Evolutionary conservation across 495 filamentous ascomycete species (phyloP).

Genomic region (Jackrogersella multiformis): DNA sequence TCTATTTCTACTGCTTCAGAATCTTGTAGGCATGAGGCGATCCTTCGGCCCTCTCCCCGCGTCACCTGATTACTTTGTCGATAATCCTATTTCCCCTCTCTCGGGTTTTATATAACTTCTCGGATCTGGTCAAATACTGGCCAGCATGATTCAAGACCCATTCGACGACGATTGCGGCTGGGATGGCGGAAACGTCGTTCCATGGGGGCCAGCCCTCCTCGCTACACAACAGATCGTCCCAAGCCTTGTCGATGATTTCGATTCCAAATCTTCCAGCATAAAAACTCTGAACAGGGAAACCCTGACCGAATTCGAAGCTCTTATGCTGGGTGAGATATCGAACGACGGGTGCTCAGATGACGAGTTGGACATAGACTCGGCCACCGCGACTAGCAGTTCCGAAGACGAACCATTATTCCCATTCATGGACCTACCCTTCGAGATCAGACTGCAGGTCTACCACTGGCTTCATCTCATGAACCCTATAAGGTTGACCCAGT

Average conservation of each 20-base stretch:
- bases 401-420: conserved; percentile 13
- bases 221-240: background rate
- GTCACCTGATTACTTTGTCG: background rate
- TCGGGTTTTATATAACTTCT: background rate
- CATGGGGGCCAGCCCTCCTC: conserved; percentile 10
- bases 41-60: background rate
- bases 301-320: conserved; percentile 42
- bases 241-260: background rate
- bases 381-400: conserved; percentile 42
- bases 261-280: background rate
- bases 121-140: background rate
- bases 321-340: conserved; percentile 41
- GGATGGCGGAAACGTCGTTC: conserved; percentile 43
- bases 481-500: conserved; percentile 31
- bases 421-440: conserved; percentile 47
- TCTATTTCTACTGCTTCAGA: background rate
- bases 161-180: conserved; percentile 51
- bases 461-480: conserved; percentile 43
- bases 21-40: conserved; percentile 1
- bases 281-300: conserved; percentile 22
- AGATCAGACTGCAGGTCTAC: conserved; percentile 51
- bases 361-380: conserved; percentile 45
- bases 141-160: conserved; percentile 41
- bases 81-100: background rate
- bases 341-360: conserved; percentile 35